Evolutionary conservation across 1,139 yeast species (phyloP), one percentile per base, ranked within the genome.

Genomic region (Suhomyces coccinellae): DNA sequence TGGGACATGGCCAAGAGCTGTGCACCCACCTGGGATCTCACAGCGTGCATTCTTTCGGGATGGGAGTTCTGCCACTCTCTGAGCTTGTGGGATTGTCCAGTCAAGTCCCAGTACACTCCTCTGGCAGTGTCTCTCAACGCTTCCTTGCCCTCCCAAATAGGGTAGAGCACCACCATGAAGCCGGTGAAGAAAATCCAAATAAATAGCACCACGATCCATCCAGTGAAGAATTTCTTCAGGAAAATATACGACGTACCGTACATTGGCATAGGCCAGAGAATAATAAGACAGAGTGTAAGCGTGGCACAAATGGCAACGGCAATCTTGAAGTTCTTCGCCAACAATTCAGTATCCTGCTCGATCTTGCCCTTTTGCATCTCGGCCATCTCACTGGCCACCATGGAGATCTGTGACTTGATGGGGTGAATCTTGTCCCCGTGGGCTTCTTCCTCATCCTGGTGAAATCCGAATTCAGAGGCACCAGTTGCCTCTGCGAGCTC

Each of bases 231-330:
- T 45, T 62, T 65, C 63, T 77, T 82, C 43, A 87, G 80, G 65
- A 87, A 87, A 41, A 87, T 71, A 60, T 87, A 87, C 1, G 77
- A 72, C 1, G 83, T 61, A 33, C 95, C 96, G 59, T 84, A 87
- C 90, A 87, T 83, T 48, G 95, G 95, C 87, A 87, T 84, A 56
- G 96, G 96, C 89, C 91, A 87, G 35, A 87, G 62, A 34, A 87
- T 75, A 34, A 87, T 65, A 46, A 87, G 71, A 45, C 83, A 73
- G 14, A 86, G 53, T 3, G 88, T 80, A 52, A 85, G 72, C 43
- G 76, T 65, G 14, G 75, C 67, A 62, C 87, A 85, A 40, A 82
- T 69, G 40, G 61, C 66, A 26, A 77, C 75, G 1, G 88, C 88
- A 41, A 67, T 66, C 51, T 73, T 80, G 47, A 86, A 77, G 6